phyloP scores from a whole-genome alignment of 2,329 filamentous ascomycete genomes.

The Cladosporium sp. region DNA sequence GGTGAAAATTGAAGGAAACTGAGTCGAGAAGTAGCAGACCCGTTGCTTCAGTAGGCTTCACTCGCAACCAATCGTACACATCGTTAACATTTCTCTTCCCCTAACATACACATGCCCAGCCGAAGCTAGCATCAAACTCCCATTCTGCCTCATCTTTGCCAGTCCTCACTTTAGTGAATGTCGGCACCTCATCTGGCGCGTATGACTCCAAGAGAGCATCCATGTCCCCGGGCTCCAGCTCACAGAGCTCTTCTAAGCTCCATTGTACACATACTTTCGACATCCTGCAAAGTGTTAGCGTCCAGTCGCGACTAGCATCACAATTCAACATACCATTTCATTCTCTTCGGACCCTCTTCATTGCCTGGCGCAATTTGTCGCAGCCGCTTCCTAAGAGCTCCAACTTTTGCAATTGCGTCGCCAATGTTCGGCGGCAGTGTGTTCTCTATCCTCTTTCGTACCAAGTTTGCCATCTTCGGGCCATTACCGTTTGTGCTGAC shows the following conservation, averaged over 20 bases:
- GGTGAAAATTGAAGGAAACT: neutral
- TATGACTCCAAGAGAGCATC: constrained; percentile 78
- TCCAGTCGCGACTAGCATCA: constrained; percentile 4
- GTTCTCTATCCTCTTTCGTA: constrained; percentile 77
- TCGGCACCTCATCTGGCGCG: constrained; percentile 46
- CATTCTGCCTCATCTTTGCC: constrained; percentile 41
- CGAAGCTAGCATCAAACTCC: constrained; percentile 51
- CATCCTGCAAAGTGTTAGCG: constrained; percentile 65
- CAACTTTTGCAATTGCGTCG: constrained; percentile 81
- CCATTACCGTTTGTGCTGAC: constrained; percentile 98
- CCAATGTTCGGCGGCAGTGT: constrained; percentile 77
- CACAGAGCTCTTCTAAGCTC: constrained; percentile 79
- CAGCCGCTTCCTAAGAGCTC: constrained; percentile 74
- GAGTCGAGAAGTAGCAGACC: neutral
- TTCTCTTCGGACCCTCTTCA: constrained; percentile 79
- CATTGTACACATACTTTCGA: constrained; percentile 85
- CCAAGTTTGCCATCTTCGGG: constrained; percentile 82
- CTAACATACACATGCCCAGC: constrained; percentile 40
- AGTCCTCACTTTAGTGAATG: constrained; percentile 43
- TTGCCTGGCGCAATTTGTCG: constrained; percentile 70
- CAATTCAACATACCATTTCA: constrained; percentile 69
- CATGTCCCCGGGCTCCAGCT: constrained; percentile 80
- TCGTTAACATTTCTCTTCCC: neutral
- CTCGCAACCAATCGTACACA: neutral
- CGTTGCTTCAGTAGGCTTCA: neutral